Evolutionary conservation across 78 protist species (phyloP).

Genomic region (Dictyostelium citrinum): DNA sequence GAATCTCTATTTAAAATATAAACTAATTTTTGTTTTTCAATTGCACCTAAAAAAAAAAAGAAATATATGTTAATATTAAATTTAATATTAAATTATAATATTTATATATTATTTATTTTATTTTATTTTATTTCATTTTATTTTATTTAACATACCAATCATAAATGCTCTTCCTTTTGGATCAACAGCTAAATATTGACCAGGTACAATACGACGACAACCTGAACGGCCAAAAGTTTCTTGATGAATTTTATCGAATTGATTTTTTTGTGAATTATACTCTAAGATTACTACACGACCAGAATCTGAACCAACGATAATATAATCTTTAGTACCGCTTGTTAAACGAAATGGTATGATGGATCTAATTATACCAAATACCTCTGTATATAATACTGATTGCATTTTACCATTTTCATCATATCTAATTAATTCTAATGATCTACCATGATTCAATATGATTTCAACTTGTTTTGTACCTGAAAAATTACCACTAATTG

Average conservation of each 20-base stretch:
- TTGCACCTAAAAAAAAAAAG: conserved; percentile 92
- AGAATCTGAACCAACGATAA: conserved; percentile 96
- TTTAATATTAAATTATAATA: neutral
- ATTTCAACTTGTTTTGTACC: conserved; percentile 65
- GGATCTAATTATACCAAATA: conserved; percentile 93
- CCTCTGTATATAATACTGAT: conserved; percentile 80
- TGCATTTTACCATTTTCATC: conserved; percentile 87
- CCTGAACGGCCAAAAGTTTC: conserved; percentile 98
- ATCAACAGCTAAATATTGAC: conserved; percentile 97
- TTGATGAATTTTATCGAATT: conserved; percentile 89
- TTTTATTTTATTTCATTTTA: too few species aligned
- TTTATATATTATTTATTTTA: neutral
- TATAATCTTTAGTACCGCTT: conserved; percentile 85
- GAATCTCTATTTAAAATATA: conserved; percentile 95
- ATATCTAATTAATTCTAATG: conserved; percentile 88
- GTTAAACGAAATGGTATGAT: conserved; percentile 92
- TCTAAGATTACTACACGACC: conserved; percentile 94
- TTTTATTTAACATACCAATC: conserved; percentile 96
- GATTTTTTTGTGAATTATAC: conserved; percentile 68
- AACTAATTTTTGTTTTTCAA: conserved; percentile 98
- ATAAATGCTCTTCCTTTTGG: conserved; percentile 98
- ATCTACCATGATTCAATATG: conserved; percentile 32
- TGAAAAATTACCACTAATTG: conserved; percentile 91
- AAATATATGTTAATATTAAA: neutral
- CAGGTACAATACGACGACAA: conserved; percentile 97